These are phyloP conservation scores for Cornus controversa DNA, from an alignment of 148 eudicot genomes.

Conservation along the genomic window DNA sequence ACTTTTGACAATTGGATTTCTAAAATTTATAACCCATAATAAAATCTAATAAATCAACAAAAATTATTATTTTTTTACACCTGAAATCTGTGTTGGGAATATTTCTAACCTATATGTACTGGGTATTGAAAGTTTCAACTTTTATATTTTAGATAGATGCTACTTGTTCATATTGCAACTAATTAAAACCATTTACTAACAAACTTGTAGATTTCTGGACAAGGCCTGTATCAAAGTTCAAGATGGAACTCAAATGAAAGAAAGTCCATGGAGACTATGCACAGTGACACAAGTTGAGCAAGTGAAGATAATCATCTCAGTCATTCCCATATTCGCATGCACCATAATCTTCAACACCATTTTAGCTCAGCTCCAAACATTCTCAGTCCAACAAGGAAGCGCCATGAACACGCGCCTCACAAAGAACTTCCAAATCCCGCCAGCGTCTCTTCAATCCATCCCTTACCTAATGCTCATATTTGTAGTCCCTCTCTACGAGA, in stretches of 20 bases:
- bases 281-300: constrained; percentile 80
- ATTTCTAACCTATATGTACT: not conserved
- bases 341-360: constrained; percentile 92
- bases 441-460: constrained; percentile 87
- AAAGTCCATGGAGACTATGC: constrained; percentile 77
- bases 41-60: not conserved
- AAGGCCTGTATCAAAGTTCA: constrained; percentile 73
- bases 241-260: constrained; percentile 24
- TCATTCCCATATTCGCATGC: constrained; percentile 84
- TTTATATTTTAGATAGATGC: no score
- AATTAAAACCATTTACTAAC: not conserved
- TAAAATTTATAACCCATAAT: not conserved
- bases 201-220: constrained; percentile 57
- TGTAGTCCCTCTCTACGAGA: constrained; percentile 79
- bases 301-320: constrained; percentile 75
- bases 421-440: constrained; percentile 61
- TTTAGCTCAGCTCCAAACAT: constrained; percentile 92
- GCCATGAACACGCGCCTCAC: constrained; percentile 63
- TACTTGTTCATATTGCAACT: not conserved
- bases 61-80: not conserved
- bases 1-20: not conserved
- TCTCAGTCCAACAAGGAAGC: constrained; percentile 88
- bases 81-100: no score
- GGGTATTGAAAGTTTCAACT: not conserved
- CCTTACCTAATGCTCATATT: constrained; percentile 82